Conservation (phyloP, 768 basidiomycete species). For the Lyophyllum semitale region DNA sequence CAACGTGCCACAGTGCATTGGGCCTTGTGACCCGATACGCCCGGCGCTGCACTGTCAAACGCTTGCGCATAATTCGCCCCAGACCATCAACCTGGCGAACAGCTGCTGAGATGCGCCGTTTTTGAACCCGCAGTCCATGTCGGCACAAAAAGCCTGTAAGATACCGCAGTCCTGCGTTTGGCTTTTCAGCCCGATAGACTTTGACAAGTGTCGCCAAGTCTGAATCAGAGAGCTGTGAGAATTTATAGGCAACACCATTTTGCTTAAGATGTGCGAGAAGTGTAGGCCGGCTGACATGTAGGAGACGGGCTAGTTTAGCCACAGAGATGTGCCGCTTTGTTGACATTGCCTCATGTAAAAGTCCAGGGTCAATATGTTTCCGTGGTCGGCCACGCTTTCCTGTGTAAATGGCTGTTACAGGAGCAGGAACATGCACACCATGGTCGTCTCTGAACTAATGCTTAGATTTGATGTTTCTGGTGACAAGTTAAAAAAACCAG, state of each 20-base stretch:
- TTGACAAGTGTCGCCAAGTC: constrained; percentile 1
- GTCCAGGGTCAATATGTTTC: not conserved
- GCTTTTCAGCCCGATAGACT: constrained; percentile 20
- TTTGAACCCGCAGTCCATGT: constrained; percentile 27
- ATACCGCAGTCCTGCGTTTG: constrained; percentile 28
- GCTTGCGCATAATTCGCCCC: constrained; percentile 19
- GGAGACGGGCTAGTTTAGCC: not conserved
- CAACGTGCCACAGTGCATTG: constrained; percentile 33
- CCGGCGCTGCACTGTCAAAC: constrained; percentile 14
- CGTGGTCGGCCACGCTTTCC: not conserved
- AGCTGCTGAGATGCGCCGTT: constrained; percentile 17
- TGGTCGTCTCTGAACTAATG: too few species aligned
- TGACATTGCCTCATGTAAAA: not conserved
- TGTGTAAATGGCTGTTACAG: too few species aligned
- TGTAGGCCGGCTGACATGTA: not conserved
- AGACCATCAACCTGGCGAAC: constrained; percentile 28
- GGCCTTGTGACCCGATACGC: constrained; percentile 22
- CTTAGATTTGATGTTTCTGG: too few species aligned
- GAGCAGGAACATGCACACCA: too few species aligned
- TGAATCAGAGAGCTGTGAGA: constrained; percentile 1
- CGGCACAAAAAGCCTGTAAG: constrained; percentile 25
- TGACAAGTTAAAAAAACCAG: too few species aligned
- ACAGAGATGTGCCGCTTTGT: not conserved
- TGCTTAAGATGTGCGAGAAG: not conserved
- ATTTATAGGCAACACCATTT: not conserved